phyloP scores from a whole-genome alignment of 2,329 filamentous ascomycete species.

The Cordyceps tenuipes region DNA sequence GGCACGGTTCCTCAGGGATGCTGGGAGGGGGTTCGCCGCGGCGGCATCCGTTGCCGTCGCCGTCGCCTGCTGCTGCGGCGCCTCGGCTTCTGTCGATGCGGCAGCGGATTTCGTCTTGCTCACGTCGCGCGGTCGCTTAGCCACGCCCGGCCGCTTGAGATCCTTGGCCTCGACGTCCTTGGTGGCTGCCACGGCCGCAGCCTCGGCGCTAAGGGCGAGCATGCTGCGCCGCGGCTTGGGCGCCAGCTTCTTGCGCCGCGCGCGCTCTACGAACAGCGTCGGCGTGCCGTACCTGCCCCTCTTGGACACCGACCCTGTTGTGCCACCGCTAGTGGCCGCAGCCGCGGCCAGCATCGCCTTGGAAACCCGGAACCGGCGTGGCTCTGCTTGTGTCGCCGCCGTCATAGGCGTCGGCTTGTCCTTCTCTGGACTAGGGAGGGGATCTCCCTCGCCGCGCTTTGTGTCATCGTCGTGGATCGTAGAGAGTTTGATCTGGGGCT shows the following conservation, averaged over 20 bases:
- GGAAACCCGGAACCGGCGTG: slow-evolving; percentile 49
- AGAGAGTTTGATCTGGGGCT: slow-evolving; percentile 43
- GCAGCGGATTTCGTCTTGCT: neutral
- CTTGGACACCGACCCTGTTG: slow-evolving; percentile 30
- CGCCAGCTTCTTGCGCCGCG: slow-evolving; percentile 28
- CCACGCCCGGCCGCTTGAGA: slow-evolving; percentile 27
- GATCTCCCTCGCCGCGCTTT: neutral
- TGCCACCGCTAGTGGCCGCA: slow-evolving; percentile 14
- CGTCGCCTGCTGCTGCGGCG: neutral
- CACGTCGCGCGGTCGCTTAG: slow-evolving; percentile 17
- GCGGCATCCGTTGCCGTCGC: neutral
- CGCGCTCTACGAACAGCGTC: slow-evolving; percentile 50
- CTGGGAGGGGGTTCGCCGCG: slow-evolving; percentile 24
- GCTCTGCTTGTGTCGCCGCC: slow-evolving; percentile 23
- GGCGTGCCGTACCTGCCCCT: slow-evolving; percentile 29
- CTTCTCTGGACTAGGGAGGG: slow-evolving; percentile 5
- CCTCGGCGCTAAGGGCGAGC: slow-evolving; percentile 8
- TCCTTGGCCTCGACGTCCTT: slow-evolving; percentile 17
- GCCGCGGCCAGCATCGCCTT: slow-evolving; percentile 33
- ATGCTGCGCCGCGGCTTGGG: slow-evolving; percentile 16
- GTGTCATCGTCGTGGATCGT: slow-evolving; percentile 27
- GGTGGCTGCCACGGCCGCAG: neutral
- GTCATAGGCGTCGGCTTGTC: slow-evolving; percentile 10
- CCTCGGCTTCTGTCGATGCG: neutral
- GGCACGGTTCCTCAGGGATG: slow-evolving; percentile 23